Base-by-base conservation (phyloP, 352 stramenopile species). In the Phytophthora kernoviae region DNA sequence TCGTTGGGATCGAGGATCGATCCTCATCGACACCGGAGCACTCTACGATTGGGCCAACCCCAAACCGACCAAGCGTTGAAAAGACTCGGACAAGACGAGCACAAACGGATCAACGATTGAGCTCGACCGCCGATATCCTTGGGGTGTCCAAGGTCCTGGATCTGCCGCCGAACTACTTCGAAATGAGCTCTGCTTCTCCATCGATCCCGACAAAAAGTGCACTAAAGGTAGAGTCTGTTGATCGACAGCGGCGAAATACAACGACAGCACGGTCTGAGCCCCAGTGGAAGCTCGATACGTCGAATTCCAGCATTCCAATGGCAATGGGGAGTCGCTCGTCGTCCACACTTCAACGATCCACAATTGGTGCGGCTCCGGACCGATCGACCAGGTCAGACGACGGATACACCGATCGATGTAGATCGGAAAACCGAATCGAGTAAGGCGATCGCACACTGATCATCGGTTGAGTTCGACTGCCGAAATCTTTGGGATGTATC, bases 91-190 rank as follows among this genome's bases (percentile, higher is more conserved):
- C 32, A 22, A 54, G 30, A 22, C 46, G 20, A 44, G 37, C 46
- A 14, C 47, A 54, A 44, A 45, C 47, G 5, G 47, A 36, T 20
- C 34, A 49, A 17, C 58, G 64, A 2, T 45, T 63, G 27, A 70
- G 37, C 15, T 68, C 65, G 22, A 70, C 65, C 22, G 60, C 65
- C 9, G 61, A 70, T 15, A 70, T 70, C 49, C 59, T 70, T 12
- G 65, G 61, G 1, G 62, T 74, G 55, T 68, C 60, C 17, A 54
- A 47, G 27, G 52, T 49, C 6, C 32, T 70, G 4, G 50, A 67
- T 11, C 20, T 70, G 34, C 60, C 65, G 1, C 41, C 41, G 5
- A 56, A 67, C 45, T 74, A 67, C 40, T 74, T 74, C 30, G 65
- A 54, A 9, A 65, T 54, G 54, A 70, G 54, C 39, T 53, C 54